These are phyloP conservation scores for Talaromyces amestolkiae DNA, from an alignment of 2,329 filamentous ascomycete species.

Conservation along the genomic window DNA sequence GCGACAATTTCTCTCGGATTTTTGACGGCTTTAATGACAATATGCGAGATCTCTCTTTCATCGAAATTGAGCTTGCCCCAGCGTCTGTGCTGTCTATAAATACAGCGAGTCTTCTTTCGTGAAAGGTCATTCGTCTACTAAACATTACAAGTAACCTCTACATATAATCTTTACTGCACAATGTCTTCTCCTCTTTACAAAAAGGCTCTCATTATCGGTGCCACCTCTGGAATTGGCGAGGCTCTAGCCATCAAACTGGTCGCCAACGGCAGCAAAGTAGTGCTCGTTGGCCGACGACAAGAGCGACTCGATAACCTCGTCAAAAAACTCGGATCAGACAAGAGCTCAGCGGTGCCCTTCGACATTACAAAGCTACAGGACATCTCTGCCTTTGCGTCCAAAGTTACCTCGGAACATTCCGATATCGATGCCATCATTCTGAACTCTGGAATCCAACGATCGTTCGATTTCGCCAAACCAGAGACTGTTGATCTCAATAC, in stretches of 20 bases:
- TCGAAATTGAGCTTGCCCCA: background rate
- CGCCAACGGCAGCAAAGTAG: constrained; percentile 47
- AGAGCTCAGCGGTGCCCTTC: constrained; percentile 46
- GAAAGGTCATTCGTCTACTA: background rate
- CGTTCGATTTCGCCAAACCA: constrained; percentile 50
- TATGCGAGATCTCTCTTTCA: background rate
- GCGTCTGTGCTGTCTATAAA: background rate
- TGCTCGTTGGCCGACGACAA: constrained; percentile 52
- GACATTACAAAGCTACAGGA: constrained; percentile 52
- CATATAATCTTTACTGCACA: background rate
- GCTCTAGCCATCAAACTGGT: constrained; percentile 52
- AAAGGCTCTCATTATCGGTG: constrained; percentile 55
- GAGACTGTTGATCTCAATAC: constrained; percentile 46
- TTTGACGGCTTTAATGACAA: background rate
- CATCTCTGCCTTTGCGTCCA: constrained; percentile 31
- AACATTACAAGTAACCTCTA: background rate
- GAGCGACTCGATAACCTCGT: constrained; percentile 52
- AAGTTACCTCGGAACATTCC: constrained; percentile 43
- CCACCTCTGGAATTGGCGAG: constrained; percentile 46
- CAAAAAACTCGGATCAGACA: constrained; percentile 46
- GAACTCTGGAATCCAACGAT: constrained; percentile 54
- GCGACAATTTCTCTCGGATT: background rate
- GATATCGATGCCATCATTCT: constrained; percentile 54
- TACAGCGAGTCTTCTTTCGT: background rate
- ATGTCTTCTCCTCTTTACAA: constrained; percentile 49